Evolutionary conservation across 2,329 filamentous ascomycete genomes (phyloP).

Genomic region (Fusarium armeniacum): DNA sequence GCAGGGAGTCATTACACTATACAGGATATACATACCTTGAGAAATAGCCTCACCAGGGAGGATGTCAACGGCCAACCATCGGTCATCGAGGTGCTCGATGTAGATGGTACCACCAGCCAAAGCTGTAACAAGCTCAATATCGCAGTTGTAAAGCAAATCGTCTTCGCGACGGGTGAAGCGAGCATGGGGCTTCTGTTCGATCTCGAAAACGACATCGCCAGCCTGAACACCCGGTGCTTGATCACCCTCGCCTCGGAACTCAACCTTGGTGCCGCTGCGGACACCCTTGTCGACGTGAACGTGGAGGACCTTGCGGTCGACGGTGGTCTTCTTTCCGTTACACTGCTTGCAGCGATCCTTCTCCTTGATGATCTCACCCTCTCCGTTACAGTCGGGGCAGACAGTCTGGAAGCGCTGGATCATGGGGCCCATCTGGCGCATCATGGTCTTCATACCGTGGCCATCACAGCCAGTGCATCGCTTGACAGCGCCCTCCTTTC

Average conservation of each 20-base stretch:
- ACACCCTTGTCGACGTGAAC: conserved; percentile 98
- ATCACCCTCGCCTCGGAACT: conserved; percentile 97
- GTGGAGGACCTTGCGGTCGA: conserved; percentile 97
- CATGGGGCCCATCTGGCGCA: conserved; percentile 99
- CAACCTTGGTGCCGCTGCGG: conserved; percentile 92
- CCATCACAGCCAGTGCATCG: conserved; percentile 92
- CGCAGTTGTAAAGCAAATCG: conserved; percentile 93
- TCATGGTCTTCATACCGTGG: conserved; percentile 99
- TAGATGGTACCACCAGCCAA: conserved; percentile 91
- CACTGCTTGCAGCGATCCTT: conserved; percentile 98
- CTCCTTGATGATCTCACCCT: conserved; percentile 96
- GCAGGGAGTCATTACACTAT: conserved; percentile 18
- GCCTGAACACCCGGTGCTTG: conserved; percentile 93
- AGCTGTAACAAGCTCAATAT: conserved; percentile 95
- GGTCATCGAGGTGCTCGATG: conserved; percentile 96
- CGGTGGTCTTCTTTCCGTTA: conserved; percentile 96
- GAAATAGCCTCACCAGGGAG: conserved; percentile 94
- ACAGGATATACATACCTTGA: conserved; percentile 74
- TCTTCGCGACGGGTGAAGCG: conserved; percentile 97
- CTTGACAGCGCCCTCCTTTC: conserved; percentile 98
- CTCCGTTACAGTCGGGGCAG: conserved; percentile 97
- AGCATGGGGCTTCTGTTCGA: conserved; percentile 97
- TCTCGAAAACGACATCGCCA: conserved; percentile 98
- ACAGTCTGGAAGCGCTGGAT: conserved; percentile 99
- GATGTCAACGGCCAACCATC: conserved; percentile 95